Conservation (phyloP, 1,284 basidiomycete genomes). For the Microbotryum violaceum region DNA sequence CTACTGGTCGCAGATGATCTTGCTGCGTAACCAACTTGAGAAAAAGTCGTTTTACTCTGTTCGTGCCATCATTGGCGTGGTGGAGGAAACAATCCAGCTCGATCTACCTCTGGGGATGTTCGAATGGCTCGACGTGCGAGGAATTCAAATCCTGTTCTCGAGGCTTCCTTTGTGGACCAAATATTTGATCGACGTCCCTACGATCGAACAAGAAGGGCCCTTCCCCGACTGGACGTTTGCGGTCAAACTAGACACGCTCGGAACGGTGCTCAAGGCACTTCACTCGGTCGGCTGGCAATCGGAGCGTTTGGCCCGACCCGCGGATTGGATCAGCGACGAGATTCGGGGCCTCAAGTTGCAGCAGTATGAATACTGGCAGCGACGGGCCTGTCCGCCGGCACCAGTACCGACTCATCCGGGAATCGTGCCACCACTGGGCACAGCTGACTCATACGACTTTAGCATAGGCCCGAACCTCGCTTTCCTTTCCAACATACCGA, state of each 20-base stretch:
- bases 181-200: neutral
- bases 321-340: slow-evolving; percentile 3
- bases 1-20: no score
- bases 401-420: no score
- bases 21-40: no score
- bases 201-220: neutral
- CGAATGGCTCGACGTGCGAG: slow-evolving; percentile 5
- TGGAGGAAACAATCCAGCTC: neutral
- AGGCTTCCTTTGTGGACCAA: neutral
- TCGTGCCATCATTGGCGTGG: neutral
- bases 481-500: no score
- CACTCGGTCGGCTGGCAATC: slow-evolving; percentile 11
- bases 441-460: no score
- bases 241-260: neutral
- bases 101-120: slow-evolving; percentile 6
- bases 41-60: no score
- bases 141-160: neutral
- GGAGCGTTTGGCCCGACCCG: neutral
- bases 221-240: neutral
- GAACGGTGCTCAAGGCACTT: slow-evolving; percentile 1
- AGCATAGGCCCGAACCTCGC: no score
- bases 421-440: no score
- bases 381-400: no score
- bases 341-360: neutral
- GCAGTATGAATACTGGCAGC: neutral